Conservation (phyloP, 2,329 filamentous ascomycete genomes). For the Colletotrichum caudatum region DNA sequence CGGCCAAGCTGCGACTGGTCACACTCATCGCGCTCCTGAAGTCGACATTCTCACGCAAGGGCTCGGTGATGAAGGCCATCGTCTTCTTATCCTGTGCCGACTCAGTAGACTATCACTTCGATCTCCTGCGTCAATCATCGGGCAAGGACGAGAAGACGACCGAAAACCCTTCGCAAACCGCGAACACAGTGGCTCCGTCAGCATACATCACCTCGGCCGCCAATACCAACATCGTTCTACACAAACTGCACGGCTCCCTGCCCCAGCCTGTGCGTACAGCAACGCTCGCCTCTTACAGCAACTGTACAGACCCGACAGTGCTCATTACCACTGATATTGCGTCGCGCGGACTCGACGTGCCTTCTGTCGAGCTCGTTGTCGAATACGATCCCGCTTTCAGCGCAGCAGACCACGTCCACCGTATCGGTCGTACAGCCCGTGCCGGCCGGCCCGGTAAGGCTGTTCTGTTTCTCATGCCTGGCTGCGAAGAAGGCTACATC, state of each 20-base stretch:
- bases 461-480: slow-evolving; percentile 89
- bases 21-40: slow-evolving; percentile 87
- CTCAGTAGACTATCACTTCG: slow-evolving; percentile 96
- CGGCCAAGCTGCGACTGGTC: slow-evolving; percentile 90
- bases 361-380: slow-evolving; percentile 92
- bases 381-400: slow-evolving; percentile 98
- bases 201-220: slow-evolving; percentile 80
- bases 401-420: slow-evolving; percentile 92
- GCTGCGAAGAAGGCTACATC: slow-evolving; percentile 92
- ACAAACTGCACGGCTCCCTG: slow-evolving; percentile 92
- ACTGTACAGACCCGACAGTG: slow-evolving; percentile 79
- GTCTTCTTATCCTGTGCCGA: slow-evolving; percentile 98
- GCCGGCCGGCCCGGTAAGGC: slow-evolving; percentile 90
- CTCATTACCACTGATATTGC: slow-evolving; percentile 96
- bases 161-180: slow-evolving; percentile 49
- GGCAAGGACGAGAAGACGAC: slow-evolving; percentile 41
- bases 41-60: slow-evolving; percentile 86
- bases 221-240: slow-evolving; percentile 79
- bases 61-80: slow-evolving; percentile 95
- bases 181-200: slow-evolving; percentile 75
- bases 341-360: slow-evolving; percentile 93
- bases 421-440: slow-evolving; percentile 93
- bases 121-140: slow-evolving; percentile 71
- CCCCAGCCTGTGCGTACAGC: slow-evolving; percentile 88
- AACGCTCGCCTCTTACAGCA: slow-evolving; percentile 84